These are phyloP conservation scores for Verbascum thapsus DNA, from an alignment of 257 asterid genomes.

Conservation along the genomic window DNA sequence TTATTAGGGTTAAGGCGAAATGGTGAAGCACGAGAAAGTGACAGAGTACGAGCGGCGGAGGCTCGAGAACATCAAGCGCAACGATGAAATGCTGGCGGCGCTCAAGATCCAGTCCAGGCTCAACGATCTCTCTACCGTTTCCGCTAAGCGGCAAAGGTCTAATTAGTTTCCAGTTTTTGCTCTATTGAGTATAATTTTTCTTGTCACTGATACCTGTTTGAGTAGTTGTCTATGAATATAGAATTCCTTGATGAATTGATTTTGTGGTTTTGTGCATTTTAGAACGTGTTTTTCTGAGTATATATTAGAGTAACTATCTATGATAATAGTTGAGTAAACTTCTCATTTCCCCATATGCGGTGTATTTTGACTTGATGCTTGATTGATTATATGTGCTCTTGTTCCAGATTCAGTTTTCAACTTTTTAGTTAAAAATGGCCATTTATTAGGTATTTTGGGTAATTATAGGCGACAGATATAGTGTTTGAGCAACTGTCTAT, in stretches of 20 bases:
- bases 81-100: constrained; percentile 77
- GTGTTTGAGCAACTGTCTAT: constrained; percentile 21
- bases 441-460: neutral
- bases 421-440: neutral
- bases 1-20: constrained; percentile 15
- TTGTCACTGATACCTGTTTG: constrained; percentile 6
- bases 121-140: constrained; percentile 48
- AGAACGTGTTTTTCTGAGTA: neutral
- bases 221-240: neutral
- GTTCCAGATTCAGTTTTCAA: neutral
- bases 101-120: constrained; percentile 67
- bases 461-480: constrained; percentile 10
- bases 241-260: neutral
- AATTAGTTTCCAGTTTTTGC: no score
- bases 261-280: constrained; percentile 1
- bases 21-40: constrained; percentile 45
- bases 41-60: constrained; percentile 82
- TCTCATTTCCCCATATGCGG: neutral
- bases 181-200: no score
- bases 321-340: no score
- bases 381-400: neutral
- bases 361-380: no score
- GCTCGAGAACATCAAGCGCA: constrained; percentile 82
- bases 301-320: neutral
- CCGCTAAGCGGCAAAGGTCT: constrained; percentile 59